These are phyloP conservation scores for Phalaenopsis aphrodite DNA, from an alignment of 106 monocot genomes.

Conservation along the genomic window DNA sequence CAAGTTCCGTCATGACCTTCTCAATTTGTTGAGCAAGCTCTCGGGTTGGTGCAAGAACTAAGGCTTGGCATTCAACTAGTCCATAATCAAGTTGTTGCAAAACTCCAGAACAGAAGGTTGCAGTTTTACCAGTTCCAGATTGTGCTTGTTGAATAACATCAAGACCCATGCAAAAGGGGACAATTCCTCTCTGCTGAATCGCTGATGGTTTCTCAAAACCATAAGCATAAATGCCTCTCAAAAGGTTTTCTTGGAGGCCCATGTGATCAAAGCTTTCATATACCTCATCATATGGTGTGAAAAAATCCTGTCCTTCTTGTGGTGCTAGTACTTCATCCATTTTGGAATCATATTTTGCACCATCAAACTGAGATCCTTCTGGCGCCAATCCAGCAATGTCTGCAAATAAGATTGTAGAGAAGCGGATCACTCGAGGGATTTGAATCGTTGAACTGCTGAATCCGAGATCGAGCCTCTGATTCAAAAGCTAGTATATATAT, in stretches of 20 bases:
- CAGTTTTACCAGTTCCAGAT: slow-evolving; percentile 66
- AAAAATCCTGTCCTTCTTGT: slow-evolving; percentile 38
- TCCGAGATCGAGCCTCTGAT: neutral
- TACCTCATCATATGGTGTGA: slow-evolving; percentile 54
- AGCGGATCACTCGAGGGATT: neutral
- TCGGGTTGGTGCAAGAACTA: slow-evolving; percentile 63
- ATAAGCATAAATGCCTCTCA: slow-evolving; percentile 66
- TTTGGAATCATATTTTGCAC: neutral
- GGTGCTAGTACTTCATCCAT: slow-evolving; percentile 7
- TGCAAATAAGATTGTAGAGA: neutral
- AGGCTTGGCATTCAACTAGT: slow-evolving; percentile 48
- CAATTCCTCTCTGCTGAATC: slow-evolving; percentile 64
- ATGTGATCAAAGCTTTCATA: slow-evolving; percentile 55
- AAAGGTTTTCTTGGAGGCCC: slow-evolving; percentile 63
- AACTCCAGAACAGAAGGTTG: slow-evolving; percentile 67
- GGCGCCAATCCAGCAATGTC: neutral
- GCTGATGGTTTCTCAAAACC: slow-evolving; percentile 72
- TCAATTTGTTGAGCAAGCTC: slow-evolving; percentile 66
- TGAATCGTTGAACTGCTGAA: neutral
- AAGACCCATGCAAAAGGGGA: slow-evolving; percentile 60
- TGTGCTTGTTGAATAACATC: slow-evolving; percentile 75
- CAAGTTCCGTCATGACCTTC: slow-evolving; percentile 61
- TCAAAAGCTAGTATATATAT: neutral
- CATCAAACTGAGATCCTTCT: slow-evolving; percentile 5
- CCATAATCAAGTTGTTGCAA: slow-evolving; percentile 57